These are phyloP conservation scores for Pseudogymnoascus sp. DNA, from an alignment of 2,329 filamentous ascomycete genomes.

Conservation along the genomic window DNA sequence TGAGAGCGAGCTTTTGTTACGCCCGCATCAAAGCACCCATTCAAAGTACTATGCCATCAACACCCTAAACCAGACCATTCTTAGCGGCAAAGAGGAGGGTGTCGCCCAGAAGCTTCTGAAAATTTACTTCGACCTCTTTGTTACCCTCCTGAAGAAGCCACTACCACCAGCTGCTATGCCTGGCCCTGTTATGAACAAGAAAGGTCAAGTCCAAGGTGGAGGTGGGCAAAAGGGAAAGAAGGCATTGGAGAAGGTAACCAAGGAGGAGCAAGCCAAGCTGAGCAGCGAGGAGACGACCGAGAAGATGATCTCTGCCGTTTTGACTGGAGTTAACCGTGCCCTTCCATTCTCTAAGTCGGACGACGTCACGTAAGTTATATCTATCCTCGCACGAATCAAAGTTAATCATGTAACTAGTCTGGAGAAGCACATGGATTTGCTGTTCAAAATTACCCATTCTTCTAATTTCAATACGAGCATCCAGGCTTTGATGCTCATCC, in stretches of 20 bases:
- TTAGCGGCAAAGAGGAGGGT: slow-evolving; percentile 73
- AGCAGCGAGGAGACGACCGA: slow-evolving; percentile 51
- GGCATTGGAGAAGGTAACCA: slow-evolving; percentile 35
- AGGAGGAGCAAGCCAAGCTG: slow-evolving; percentile 32
- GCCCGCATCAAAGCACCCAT: slow-evolving; percentile 76
- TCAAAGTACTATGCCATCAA: slow-evolving; percentile 95
- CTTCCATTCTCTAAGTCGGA: slow-evolving; percentile 85
- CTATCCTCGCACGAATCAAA: not conserved
- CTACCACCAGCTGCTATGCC: slow-evolving; percentile 29
- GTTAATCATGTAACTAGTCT: slow-evolving; percentile 43
- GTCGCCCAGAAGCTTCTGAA: slow-evolving; percentile 73
- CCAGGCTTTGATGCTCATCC: slow-evolving; percentile 88
- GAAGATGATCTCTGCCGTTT: slow-evolving; percentile 82
- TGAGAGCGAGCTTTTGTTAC: slow-evolving; percentile 79
- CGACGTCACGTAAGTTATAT: slow-evolving; percentile 53
- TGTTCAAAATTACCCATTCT: slow-evolving; percentile 94
- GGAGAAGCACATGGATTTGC: slow-evolving; percentile 81
- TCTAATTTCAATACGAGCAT: slow-evolving; percentile 99
- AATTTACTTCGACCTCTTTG: slow-evolving; percentile 88
- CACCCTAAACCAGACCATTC: slow-evolving; percentile 90
- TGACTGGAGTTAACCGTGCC: slow-evolving; percentile 91
- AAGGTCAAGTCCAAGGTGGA: slow-evolving; percentile 44
- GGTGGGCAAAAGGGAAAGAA: slow-evolving; percentile 43
- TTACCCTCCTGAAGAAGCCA: slow-evolving; percentile 62
- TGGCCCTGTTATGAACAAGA: slow-evolving; percentile 38